These are phyloP conservation scores for Tolypocladium nubicola DNA, from an alignment of 2,329 filamentous ascomycete genomes.

Conservation along the genomic window DNA sequence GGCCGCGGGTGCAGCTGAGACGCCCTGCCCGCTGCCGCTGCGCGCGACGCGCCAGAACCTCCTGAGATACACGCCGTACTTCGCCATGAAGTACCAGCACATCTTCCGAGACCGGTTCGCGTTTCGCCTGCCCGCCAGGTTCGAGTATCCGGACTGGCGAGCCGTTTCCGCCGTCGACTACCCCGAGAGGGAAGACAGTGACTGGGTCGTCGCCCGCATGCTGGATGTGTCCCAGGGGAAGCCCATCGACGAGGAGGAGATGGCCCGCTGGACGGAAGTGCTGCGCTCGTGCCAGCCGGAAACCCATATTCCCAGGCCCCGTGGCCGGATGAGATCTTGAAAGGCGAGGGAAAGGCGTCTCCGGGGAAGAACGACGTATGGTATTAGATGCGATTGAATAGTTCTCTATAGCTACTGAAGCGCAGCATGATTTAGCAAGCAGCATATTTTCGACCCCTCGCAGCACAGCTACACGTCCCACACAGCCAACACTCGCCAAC, in stretches of 20 bases:
- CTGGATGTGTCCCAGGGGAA: neutral
- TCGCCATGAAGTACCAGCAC: neutral
- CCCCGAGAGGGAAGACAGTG: neutral
- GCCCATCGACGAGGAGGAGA: neutral
- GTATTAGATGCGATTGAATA: neutral
- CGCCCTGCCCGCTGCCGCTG: neutral
- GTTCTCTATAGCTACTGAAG: neutral
- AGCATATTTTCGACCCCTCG: too few species aligned
- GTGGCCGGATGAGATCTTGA: neutral
- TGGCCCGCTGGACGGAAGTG: neutral
- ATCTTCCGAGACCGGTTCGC: neutral
- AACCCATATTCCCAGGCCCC: neutral
- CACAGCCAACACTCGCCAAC: too few species aligned
- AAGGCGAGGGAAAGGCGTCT: neutral
- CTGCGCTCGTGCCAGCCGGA: neutral
- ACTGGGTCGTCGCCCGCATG: neutral
- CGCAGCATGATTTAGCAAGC: too few species aligned
- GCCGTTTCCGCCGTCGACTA: neutral
- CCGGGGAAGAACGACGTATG: neutral
- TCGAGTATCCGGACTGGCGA: neutral
- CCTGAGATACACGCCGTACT: neutral
- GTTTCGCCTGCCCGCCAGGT: neutral
- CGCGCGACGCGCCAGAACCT: neutral
- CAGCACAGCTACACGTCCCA: neutral
- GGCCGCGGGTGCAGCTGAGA: neutral